Evolutionary conservation across 2,329 filamentous ascomycete genomes (phyloP).

Genomic region (Colletotrichum chrysophilum): DNA sequence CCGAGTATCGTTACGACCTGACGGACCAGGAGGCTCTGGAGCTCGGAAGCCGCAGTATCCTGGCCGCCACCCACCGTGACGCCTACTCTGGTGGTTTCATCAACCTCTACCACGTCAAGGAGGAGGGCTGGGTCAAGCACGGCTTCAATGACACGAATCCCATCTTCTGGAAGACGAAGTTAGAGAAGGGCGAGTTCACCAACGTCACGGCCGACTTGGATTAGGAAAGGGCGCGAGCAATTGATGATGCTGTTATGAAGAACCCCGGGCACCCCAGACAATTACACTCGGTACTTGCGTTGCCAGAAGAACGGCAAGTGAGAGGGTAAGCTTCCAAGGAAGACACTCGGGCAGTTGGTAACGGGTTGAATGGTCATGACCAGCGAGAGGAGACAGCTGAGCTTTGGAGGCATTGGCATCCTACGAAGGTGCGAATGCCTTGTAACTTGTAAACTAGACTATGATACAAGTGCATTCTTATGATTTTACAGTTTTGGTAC

Average conservation of each 20-base stretch:
- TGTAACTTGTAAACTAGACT: constrained; percentile 26
- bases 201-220: constrained; percentile 85
- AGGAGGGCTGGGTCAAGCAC: constrained; percentile 98
- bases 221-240: constrained; percentile 33
- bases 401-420: not conserved
- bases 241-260: not conserved
- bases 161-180: constrained; percentile 99
- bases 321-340: not conserved
- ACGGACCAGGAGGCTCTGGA: constrained; percentile 87
- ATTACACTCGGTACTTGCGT: not conserved
- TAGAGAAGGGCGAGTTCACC: constrained; percentile 97
- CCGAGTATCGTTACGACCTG: constrained; percentile 91
- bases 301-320: not conserved
- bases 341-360: not conserved
- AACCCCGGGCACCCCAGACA: not conserved
- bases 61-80: constrained; percentile 95
- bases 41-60: constrained; percentile 88
- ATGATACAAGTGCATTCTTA: constrained; percentile 22
- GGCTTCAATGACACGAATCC: constrained; percentile 98
- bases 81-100: constrained; percentile 99
- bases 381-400: not conserved
- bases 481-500: not conserved
- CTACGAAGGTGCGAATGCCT: not conserved
- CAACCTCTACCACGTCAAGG: constrained; percentile 99
- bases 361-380: not conserved